Evolutionary conservation across 2,329 filamentous ascomycete species (phyloP), one percentile per base, ranked within the genome.

Genomic region (Colletotrichum liriopes): DNA sequence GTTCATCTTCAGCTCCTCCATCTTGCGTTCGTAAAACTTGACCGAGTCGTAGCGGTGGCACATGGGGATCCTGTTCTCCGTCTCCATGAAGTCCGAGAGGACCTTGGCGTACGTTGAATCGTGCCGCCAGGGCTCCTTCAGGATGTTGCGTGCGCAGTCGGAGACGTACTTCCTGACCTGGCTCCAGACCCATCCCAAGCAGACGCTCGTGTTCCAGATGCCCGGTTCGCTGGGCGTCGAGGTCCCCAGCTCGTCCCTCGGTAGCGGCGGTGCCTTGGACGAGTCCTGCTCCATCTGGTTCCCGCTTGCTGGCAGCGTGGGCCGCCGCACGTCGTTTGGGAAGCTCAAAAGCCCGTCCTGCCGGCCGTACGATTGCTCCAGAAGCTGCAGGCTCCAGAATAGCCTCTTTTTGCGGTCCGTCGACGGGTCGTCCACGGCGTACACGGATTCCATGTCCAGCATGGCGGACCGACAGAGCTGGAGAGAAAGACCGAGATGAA

Each of bases 171-270:
- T 79, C 58, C 82, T 72, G 0, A 85, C 83, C 49, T 82, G 81
- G 65, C 85, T 87, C 86, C 86, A 88, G 5, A 88, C 83, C 85
- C 86, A 87, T 0, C 84, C 85, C 1, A 88, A 82, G 64, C 87
- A 84, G 1, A 86, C 79, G 6, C 84, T 82, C 12, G 85, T 82
- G 65, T 85, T 87, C 86, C 86, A 88, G 45, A 88, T 86, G 0
- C 86, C 86, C 0, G 83, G 80, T 43, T 87, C 85, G 3, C 77
- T 78, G 0, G 80, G 77, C 1, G 76, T 74, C 1, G 84, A 77
- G 16, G 81, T 84, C 1, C 86, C 86, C 1, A 87, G 78, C 1
- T 85, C 80, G 60, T 87, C 86, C 47, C 77, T 73, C 0, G 86
- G 86, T 0, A 87, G 75, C 0, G 84, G 82, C 0, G 86, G 86